These are phyloP conservation scores for Platismatia glauca DNA, from an alignment of 495 filamentous ascomycete genomes.

Conservation along the genomic window DNA sequence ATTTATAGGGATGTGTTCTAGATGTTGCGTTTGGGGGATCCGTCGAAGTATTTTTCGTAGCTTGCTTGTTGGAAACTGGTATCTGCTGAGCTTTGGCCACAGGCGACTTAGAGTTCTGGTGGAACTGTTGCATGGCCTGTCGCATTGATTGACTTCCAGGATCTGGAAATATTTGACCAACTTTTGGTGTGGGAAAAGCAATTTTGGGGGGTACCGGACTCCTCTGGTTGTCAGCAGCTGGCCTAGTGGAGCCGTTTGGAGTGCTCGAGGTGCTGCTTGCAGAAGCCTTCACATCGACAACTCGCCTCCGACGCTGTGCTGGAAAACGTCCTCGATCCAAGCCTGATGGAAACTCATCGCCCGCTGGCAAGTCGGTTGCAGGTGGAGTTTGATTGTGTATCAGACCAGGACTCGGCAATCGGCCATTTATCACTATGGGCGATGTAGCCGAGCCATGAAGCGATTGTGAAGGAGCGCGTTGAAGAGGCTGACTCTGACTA, in stretches of 20 bases:
- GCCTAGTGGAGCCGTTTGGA: constrained; percentile 3
- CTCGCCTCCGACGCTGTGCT: constrained; percentile 21
- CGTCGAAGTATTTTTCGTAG: background rate
- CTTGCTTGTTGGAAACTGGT: background rate
- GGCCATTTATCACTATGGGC: constrained; percentile 10
- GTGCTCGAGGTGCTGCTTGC: background rate
- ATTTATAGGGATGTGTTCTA: background rate
- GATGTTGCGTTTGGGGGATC: background rate
- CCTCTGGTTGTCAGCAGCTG: background rate
- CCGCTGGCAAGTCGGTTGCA: constrained; percentile 17
- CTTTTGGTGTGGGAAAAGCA: background rate
- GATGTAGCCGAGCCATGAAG: constrained; percentile 10
- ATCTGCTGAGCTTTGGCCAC: background rate
- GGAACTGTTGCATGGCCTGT: constrained; percentile 4
- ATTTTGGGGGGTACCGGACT: background rate
- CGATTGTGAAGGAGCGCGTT: constrained; percentile 11
- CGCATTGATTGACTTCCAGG: background rate
- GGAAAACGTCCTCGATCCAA: constrained; percentile 26
- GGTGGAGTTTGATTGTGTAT: constrained; percentile 13
- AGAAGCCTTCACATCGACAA: background rate
- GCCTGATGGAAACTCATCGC: constrained; percentile 15
- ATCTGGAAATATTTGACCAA: background rate
- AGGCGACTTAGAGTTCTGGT: background rate
- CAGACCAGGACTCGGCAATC: constrained; percentile 7
- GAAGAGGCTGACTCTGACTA: constrained; percentile 13